Conservation (phyloP, 2,329 filamentous ascomycete genomes). For the Ophiostoma himal-ulmi region DNA sequence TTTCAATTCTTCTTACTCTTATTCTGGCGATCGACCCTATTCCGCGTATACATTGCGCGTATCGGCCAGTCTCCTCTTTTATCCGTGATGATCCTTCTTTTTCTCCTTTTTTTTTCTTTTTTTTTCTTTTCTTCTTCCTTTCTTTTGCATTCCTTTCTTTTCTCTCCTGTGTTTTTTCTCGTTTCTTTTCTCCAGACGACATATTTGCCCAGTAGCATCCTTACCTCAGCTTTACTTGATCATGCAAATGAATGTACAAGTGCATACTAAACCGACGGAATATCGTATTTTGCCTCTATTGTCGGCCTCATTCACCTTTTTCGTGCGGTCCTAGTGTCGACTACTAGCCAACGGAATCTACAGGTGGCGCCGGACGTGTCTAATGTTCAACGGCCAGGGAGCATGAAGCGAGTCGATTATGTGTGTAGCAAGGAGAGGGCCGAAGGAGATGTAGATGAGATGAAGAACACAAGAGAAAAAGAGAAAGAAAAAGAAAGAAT, state of each 20-base stretch:
- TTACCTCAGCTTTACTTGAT: neutral
- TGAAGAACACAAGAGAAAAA: neutral
- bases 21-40: neutral
- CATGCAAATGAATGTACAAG: neutral
- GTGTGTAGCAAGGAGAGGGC: neutral
- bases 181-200: neutral
- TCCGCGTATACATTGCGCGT: conserved; percentile 4
- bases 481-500: neutral
- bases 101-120: neutral
- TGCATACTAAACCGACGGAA: neutral
- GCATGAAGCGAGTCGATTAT: conserved; percentile 2
- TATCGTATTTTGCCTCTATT: conserved; percentile 4
- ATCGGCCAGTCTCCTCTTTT: conserved; percentile 3
- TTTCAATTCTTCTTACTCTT: neutral
- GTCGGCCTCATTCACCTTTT: neutral
- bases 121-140: too few species aligned
- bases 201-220: neutral
- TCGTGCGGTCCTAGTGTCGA: neutral
- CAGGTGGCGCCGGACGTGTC: neutral
- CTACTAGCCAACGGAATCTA: neutral
- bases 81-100: neutral
- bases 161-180: neutral
- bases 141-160: neutral
- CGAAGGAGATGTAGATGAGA: neutral
- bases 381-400: neutral